Percentiles rank a stretch among this genome's conserved stretches.
Evolutionary conservation across 2,329 filamentous ascomycete species (phyloP).

Genomic region (Ascochyta koolunga): DNA sequence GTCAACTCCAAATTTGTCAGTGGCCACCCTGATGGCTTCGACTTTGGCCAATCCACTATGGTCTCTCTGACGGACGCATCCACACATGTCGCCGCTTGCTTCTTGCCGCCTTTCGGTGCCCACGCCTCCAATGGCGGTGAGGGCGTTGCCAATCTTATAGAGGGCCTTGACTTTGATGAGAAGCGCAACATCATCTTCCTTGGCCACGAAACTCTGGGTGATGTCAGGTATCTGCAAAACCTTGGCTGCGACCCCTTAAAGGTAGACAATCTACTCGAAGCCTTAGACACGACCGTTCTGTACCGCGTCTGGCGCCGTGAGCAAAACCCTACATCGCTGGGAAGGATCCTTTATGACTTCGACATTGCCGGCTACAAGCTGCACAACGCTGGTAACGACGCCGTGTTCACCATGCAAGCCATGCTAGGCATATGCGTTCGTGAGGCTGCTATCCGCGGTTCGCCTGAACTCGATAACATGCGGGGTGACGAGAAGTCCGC

Average conservation of each 20-base stretch:
- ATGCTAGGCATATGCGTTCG: constrained; percentile 68
- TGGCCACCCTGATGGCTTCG: constrained; percentile 76
- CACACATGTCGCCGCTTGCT: constrained; percentile 58
- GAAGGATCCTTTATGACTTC: constrained; percentile 66
- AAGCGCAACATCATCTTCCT: constrained; percentile 73
- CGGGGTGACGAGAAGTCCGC: constrained; percentile 30
- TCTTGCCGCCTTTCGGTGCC: constrained; percentile 61
- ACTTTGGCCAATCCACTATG: constrained; percentile 71
- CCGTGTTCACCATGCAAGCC: constrained; percentile 76
- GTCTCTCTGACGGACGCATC: constrained; percentile 56
- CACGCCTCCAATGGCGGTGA: constrained; percentile 9
- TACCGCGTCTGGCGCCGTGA: constrained; percentile 68
- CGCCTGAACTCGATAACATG: constrained; percentile 30
- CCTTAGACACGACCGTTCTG: constrained; percentile 75
- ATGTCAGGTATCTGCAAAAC: constrained; percentile 70
- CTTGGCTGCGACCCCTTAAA: constrained; percentile 68
- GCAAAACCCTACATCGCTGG: constrained; percentile 62
- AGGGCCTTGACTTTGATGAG: constrained; percentile 28
- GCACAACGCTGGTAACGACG: constrained; percentile 91
- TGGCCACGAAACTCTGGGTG: constrained; percentile 73
- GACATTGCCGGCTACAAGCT: constrained; percentile 67
- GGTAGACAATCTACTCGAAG: constrained; percentile 64
- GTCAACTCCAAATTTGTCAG: constrained; percentile 71
- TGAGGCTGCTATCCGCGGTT: constrained; percentile 47
- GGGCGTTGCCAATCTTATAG: constrained; percentile 1